Percentiles rank a stretch among this genome's conserved stretches.
Evolutionary conservation across 2,329 filamentous ascomycete species (phyloP).

Genomic region (Cladosporium austrohemisphaericum): DNA sequence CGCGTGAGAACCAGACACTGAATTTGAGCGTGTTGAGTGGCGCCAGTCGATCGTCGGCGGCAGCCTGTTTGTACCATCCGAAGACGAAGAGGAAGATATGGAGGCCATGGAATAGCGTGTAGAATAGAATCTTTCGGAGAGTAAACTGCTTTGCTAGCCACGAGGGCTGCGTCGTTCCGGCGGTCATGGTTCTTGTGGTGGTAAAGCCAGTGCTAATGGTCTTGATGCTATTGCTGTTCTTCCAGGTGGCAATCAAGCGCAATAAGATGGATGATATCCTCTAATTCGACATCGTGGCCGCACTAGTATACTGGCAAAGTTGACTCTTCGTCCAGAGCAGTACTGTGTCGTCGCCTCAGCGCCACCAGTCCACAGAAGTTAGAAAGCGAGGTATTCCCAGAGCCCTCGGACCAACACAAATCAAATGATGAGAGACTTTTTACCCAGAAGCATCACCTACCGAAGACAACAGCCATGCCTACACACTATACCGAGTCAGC

Average conservation of each 20-base stretch:
- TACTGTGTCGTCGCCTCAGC: no score
- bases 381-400: no score
- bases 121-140: constrained; percentile 34
- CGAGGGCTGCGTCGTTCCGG: constrained; percentile 18
- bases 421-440: no score
- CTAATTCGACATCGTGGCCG: no score
- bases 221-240: no score
- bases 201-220: not conserved
- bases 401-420: no score
- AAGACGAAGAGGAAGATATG: constrained; percentile 36
- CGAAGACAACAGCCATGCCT: not conserved
- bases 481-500: constrained; percentile 6
- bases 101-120: constrained; percentile 36
- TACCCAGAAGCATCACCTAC: not conserved
- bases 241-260: no score
- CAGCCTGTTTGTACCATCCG: constrained; percentile 61
- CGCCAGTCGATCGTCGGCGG: constrained; percentile 62
- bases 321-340: no score
- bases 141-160: constrained; percentile 35
- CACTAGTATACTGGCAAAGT: no score
- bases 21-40: constrained; percentile 75
- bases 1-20: constrained; percentile 95
- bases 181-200: constrained; percentile 2
- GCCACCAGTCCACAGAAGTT: no score
- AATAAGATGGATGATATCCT: no score